Conservation (phyloP, 2,329 filamentous ascomycete species). For the Aspergillus brasiliensis region DNA sequence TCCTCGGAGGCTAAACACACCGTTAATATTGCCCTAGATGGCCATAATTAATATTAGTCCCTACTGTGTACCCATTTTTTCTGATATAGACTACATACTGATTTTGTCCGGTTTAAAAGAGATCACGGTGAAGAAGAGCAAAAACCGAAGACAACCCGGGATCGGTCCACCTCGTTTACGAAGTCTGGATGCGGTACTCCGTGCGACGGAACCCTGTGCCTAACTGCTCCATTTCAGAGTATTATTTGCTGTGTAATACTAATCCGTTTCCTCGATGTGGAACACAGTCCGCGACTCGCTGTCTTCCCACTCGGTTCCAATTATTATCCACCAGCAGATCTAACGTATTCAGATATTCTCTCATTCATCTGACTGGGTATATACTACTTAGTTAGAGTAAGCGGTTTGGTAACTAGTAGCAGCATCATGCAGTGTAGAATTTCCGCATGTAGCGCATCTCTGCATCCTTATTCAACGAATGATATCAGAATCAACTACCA, state of each 20-base stretch:
- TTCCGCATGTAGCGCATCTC: background rate
- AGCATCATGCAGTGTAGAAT: background rate
- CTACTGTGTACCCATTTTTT: too few relatives aligned
- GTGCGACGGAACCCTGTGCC: background rate
- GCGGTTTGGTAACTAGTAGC: background rate
- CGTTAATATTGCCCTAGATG: background rate
- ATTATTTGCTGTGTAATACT: background rate
- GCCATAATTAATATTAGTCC: background rate
- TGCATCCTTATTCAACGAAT: background rate
- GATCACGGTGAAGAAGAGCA: slow-evolving; percentile 5
- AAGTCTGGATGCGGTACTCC: background rate
- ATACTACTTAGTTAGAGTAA: background rate
- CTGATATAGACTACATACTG: background rate
- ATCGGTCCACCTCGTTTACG: slow-evolving; percentile 5
- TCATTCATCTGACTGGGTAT: background rate
- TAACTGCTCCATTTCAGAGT: background rate
- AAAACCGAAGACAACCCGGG: background rate
- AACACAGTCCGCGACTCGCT: background rate
- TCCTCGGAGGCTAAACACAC: background rate
- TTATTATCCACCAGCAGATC: slow-evolving; percentile 1
- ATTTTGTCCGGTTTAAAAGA: background rate
- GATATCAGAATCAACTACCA: background rate
- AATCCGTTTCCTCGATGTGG: background rate
- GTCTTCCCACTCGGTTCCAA: background rate
- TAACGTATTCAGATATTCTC: background rate